Conservation (phyloP, 2,329 filamentous ascomycete species). For the Colletotrichum tabaci region DNA sequence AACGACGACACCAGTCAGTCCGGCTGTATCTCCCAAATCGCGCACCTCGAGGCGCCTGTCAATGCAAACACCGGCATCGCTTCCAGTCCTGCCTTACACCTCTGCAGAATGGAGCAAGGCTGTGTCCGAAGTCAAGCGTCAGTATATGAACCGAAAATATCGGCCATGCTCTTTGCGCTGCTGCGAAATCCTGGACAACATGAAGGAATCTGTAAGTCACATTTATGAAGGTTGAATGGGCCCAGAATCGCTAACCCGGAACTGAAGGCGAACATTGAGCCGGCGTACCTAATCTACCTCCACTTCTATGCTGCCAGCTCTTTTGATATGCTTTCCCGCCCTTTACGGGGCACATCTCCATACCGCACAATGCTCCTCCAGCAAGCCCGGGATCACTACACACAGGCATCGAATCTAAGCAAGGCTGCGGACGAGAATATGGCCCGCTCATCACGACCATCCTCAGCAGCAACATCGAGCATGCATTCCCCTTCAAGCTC, state of each 20-base stretch:
- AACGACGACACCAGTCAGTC: constrained; percentile 49
- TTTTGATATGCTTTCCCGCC: constrained; percentile 69
- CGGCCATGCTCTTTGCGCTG: constrained; percentile 68
- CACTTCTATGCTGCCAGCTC: constrained; percentile 75
- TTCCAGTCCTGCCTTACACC: constrained; percentile 59
- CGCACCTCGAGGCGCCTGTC: constrained; percentile 45
- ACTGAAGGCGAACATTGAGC: constrained; percentile 59
- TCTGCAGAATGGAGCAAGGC: constrained; percentile 66
- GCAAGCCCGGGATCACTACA: constrained; percentile 68
- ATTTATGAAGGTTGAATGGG: neutral
- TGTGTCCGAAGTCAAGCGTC: constrained; percentile 68
- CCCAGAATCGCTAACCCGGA: constrained; percentile 38
- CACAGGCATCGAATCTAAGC: constrained; percentile 63
- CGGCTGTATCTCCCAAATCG: constrained; percentile 40
- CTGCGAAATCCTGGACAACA: constrained; percentile 65
- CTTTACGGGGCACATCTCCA: constrained; percentile 61
- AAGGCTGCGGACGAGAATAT: constrained; percentile 61
- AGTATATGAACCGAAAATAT: constrained; percentile 66
- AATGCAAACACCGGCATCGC: constrained; percentile 44
- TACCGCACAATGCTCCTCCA: constrained; percentile 64
- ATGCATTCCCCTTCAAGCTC: constrained; percentile 64
- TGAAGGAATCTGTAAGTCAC: constrained; percentile 60
- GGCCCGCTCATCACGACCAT: constrained; percentile 56
- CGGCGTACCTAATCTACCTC: constrained; percentile 70
- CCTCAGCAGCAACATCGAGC: constrained; percentile 55